Percentiles rank a stretch among this genome's conserved stretches.
These are phyloP conservation scores for Suhomyces vadensis DNA, from an alignment of 805 yeast species.

Conservation along the genomic window DNA sequence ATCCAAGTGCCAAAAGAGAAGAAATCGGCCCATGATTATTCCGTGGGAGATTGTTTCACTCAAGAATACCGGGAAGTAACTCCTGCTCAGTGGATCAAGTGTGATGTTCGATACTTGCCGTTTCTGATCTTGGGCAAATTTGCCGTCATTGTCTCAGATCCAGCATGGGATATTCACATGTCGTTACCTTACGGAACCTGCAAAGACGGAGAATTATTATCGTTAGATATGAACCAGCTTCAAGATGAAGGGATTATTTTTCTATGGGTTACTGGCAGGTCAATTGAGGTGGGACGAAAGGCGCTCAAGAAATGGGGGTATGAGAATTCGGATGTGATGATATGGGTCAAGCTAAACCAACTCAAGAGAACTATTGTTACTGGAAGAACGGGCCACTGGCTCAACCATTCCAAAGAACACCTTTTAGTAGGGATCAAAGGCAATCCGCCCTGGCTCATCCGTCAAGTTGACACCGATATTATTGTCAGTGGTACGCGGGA, in stretches of 20 bases:
- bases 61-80: conserved; percentile 32
- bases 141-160: conserved; percentile 84
- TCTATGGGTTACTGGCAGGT: conserved; percentile 94
- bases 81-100: conserved; percentile 84
- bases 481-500: conserved; percentile 84
- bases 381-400: conserved; percentile 97
- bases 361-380: conserved; percentile 86
- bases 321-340: conserved; percentile 68
- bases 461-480: conserved; percentile 68
- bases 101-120: conserved; percentile 77
- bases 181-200: conserved; percentile 75
- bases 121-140: conserved; percentile 73
- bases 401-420: conserved; percentile 93
- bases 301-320: conserved; percentile 85
- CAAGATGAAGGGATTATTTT: conserved; percentile 84
- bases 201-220: conserved; percentile 70
- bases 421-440: conserved; percentile 85
- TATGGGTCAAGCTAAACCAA: conserved; percentile 92
- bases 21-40: conserved; percentile 38
- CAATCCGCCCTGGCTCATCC: conserved; percentile 66
- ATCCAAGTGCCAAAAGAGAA: conserved; percentile 1
- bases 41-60: conserved; percentile 49
- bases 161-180: conserved; percentile 97
- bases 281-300: conserved; percentile 82
- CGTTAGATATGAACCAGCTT: conserved; percentile 62